phyloP scores from a whole-genome alignment of 2,329 filamentous ascomycete genomes.

The Lasiodiplodia sp. region DNA sequence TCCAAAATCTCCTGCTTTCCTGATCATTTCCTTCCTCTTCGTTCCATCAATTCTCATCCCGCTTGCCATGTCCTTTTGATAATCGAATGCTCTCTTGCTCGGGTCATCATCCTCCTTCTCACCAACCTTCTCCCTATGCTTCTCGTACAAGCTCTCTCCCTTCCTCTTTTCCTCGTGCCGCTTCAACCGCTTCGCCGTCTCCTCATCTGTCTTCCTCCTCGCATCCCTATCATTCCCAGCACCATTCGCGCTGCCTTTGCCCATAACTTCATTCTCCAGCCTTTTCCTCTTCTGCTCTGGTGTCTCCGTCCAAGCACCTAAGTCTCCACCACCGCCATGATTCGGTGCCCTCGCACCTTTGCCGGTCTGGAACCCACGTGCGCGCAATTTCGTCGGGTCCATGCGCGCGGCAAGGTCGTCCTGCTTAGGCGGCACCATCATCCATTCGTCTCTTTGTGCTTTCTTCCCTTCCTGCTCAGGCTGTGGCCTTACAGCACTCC shows the following conservation, averaged over 20 bases:
- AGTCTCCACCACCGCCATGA: constrained; percentile 50
- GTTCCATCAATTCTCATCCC: constrained; percentile 74
- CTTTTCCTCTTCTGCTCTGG: constrained; percentile 85
- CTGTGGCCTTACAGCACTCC: not conserved
- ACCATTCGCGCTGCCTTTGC: constrained; percentile 61
- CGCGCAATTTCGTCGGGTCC: constrained; percentile 84
- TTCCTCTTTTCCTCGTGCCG: constrained; percentile 61
- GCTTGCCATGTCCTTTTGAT: constrained; percentile 90
- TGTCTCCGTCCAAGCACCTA: constrained; percentile 88
- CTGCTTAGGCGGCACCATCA: constrained; percentile 59
- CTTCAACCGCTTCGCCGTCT: constrained; percentile 58
- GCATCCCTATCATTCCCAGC: constrained; percentile 37
- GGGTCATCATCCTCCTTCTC: constrained; percentile 85
- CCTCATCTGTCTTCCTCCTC: constrained; percentile 51
- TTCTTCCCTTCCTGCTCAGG: constrained; percentile 44
- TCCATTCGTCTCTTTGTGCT: constrained; percentile 75
- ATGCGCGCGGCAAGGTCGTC: constrained; percentile 65
- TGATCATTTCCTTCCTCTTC: constrained; percentile 80
- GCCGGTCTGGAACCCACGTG: constrained; percentile 81
- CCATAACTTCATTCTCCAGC: constrained; percentile 82
- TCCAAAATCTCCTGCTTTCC: constrained; percentile 80
- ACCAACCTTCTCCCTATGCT: constrained; percentile 54
- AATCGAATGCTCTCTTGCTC: constrained; percentile 85
- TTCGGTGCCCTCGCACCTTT: constrained; percentile 60
- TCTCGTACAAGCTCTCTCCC: constrained; percentile 55